Evolutionary conservation across 257 asterid species (phyloP).

Genomic region (Galeopsis tetrahit): DNA sequence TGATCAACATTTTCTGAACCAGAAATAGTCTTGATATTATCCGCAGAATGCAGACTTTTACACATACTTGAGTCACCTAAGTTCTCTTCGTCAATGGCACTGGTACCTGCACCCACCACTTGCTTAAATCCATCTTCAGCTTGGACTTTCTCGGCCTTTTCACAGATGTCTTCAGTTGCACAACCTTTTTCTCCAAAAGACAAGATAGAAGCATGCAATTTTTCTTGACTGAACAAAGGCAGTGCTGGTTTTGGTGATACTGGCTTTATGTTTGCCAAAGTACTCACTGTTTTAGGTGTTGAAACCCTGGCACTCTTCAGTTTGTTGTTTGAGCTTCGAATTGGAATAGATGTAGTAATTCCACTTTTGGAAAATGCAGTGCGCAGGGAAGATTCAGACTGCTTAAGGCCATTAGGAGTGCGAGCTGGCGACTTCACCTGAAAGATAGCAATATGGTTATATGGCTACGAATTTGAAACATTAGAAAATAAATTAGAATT

Average conservation of each 20-base stretch:
- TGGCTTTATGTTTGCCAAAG: slow-evolving; percentile 36
- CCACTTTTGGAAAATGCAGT: slow-evolving; percentile 48
- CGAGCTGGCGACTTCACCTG: slow-evolving; percentile 65
- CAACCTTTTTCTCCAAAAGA: slow-evolving; percentile 42
- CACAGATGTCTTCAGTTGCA: slow-evolving; percentile 29
- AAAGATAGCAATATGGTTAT: slow-evolving; percentile 33
- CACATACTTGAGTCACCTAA: slow-evolving; percentile 30
- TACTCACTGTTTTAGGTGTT: slow-evolving; percentile 37
- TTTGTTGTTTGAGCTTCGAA: slow-evolving; percentile 57
- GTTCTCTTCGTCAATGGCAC: slow-evolving; percentile 22
- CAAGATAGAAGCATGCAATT: slow-evolving; percentile 35
- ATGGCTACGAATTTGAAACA: slow-evolving; percentile 14
- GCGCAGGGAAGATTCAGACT: slow-evolving; percentile 43
- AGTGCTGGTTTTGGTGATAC: slow-evolving; percentile 24
- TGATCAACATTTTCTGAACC: slow-evolving; percentile 30
- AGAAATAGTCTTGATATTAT: slow-evolving; percentile 25
- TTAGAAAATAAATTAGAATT: background rate
- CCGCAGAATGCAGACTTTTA: slow-evolving; percentile 21
- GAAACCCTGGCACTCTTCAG: slow-evolving; percentile 55
- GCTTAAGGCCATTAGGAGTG: slow-evolving; percentile 64
- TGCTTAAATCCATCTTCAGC: slow-evolving; percentile 39
- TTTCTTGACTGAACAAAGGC: slow-evolving; percentile 39
- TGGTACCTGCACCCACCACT: slow-evolving; percentile 33
- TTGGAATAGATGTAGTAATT: slow-evolving; percentile 49
- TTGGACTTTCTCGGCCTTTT: slow-evolving; percentile 39